Conservation (phyloP, 2,329 filamentous ascomycete genomes). For the Biscogniauxia mediterranea region DNA sequence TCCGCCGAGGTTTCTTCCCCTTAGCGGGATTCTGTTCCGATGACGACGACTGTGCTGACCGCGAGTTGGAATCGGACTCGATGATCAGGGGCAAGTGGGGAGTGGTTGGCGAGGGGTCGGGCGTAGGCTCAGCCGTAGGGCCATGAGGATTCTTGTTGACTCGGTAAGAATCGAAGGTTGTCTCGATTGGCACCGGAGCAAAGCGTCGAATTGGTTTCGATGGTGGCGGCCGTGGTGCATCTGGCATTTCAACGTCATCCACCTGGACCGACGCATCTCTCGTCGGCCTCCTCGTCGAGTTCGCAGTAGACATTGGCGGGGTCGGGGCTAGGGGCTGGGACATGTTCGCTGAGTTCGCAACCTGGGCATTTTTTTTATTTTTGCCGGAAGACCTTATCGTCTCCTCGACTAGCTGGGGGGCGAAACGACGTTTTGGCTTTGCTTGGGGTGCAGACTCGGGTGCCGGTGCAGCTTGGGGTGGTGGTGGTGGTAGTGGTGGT, state of each 20-base stretch:
- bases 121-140: slow-evolving; percentile 57
- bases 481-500: slow-evolving; percentile 12
- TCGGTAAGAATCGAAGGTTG: slow-evolving; percentile 61
- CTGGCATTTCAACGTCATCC: slow-evolving; percentile 26
- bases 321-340: slow-evolving; percentile 7
- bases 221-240: slow-evolving; percentile 20
- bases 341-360: not conserved
- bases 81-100: slow-evolving; percentile 37
- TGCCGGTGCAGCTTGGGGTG: slow-evolving; percentile 5
- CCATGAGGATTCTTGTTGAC: slow-evolving; percentile 42
- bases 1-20: slow-evolving; percentile 38
- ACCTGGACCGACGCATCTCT: slow-evolving; percentile 31
- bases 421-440: slow-evolving; percentile 33
- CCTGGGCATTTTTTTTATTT: slow-evolving; percentile 13
- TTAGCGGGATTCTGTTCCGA: not conserved
- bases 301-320: slow-evolving; percentile 18
- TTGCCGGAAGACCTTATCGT: slow-evolving; percentile 29
- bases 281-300: slow-evolving; percentile 22
- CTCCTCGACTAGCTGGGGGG: slow-evolving; percentile 35
- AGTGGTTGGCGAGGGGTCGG: slow-evolving; percentile 51
- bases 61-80: slow-evolving; percentile 20
- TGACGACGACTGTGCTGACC: not conserved
- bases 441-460: slow-evolving; percentile 16
- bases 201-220: slow-evolving; percentile 50
- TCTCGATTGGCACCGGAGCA: slow-evolving; percentile 69